Conservation (phyloP, 345 rosid species). For the rapeseed (Brassica napus) region DNA sequence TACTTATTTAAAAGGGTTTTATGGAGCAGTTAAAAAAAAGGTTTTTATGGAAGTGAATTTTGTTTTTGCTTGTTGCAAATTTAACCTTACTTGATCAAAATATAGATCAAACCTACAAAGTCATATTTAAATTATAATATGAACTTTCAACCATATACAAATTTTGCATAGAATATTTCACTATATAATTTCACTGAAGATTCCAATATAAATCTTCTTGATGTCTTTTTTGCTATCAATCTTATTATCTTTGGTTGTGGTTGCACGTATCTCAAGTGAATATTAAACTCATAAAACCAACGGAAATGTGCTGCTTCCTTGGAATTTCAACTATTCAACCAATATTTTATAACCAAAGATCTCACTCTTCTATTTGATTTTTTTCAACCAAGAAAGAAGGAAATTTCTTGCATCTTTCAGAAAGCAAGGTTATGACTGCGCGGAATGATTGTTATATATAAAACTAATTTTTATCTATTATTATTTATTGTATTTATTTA, state of each 20-base stretch:
- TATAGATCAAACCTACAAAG: background rate
- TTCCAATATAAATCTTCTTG: background rate
- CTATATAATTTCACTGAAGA: background rate
- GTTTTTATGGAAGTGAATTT: background rate
- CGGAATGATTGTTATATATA: too few species aligned
- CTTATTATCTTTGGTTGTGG: conserved; percentile 2
- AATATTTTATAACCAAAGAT: conserved; percentile 5
- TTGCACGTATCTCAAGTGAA: background rate
- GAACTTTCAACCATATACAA: background rate
- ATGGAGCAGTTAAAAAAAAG: too few species aligned
- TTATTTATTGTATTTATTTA: too few species aligned
- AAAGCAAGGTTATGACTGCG: background rate
- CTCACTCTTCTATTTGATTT: conserved; percentile 7
- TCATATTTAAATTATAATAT: background rate
- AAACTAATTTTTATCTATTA: too few species aligned
- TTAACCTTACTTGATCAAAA: background rate
- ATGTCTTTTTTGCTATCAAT: background rate
- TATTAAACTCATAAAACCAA: conserved; percentile 1
- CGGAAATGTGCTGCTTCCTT: conserved; percentile 5
- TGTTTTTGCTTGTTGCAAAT: background rate
- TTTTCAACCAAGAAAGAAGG: background rate
- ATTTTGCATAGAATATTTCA: background rate
- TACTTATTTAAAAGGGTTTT: background rate
- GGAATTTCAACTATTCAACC: conserved; percentile 1
- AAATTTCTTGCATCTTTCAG: background rate